Evolutionary conservation across 371 early-diverging fungal species (phyloP).

Genomic region (Entomophthora muscae): DNA sequence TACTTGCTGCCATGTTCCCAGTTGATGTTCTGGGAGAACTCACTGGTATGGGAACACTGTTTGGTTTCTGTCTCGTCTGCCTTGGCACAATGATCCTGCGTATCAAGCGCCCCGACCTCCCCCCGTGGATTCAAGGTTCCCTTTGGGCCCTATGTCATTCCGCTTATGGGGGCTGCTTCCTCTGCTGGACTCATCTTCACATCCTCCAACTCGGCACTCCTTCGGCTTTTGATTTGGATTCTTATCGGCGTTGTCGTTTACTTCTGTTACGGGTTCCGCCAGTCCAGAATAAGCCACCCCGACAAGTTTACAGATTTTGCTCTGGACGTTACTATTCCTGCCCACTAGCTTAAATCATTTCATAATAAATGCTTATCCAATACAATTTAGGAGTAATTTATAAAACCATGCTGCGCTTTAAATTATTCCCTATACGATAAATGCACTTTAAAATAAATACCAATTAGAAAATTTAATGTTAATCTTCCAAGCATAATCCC

Average conservation of each 20-base stretch:
- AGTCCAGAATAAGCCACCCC: constrained; percentile 8
- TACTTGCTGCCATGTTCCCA: constrained; percentile 55
- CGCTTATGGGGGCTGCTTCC: constrained; percentile 33
- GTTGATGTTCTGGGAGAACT: constrained; percentile 70
- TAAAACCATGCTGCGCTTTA: no score
- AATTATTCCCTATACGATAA: no score
- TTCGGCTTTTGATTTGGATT: constrained; percentile 29
- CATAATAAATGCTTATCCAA: no score
- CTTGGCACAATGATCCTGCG: constrained; percentile 58
- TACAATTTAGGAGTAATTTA: no score
- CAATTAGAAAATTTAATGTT: no score
- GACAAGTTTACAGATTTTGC: no score
- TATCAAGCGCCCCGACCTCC: constrained; percentile 45
- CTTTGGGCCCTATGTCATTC: constrained; percentile 41
- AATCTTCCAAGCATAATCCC: no score
- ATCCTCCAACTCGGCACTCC: constrained; percentile 35
- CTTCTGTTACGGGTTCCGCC: constrained; percentile 34
- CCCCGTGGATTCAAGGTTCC: constrained; percentile 61
- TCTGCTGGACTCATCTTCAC: constrained; percentile 38
- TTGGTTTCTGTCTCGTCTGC: constrained; percentile 70
- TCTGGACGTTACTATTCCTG: no score
- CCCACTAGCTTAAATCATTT: no score
- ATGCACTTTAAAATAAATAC: no score
- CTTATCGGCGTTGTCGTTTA: constrained; percentile 53
- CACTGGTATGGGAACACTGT: constrained; percentile 69